A percentile compares a stretch with the other conserved stretches of the same genome.
These are phyloP conservation scores for Starmerella asiatica DNA, from an alignment of 805 yeast species.

Conservation along the genomic window DNA sequence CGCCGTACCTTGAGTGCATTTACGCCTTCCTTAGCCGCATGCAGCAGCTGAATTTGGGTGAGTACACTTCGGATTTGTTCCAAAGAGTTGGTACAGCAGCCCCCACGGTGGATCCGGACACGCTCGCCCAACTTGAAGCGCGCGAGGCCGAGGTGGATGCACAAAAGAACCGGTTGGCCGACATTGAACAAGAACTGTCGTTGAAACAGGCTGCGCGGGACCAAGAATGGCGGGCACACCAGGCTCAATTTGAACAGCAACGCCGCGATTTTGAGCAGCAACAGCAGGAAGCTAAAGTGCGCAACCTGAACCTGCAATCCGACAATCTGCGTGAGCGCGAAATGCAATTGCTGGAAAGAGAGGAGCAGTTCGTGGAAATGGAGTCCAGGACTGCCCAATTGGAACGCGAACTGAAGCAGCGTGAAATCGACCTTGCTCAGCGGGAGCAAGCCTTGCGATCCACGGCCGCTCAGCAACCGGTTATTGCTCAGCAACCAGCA, in stretches of 20 bases:
- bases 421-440: constrained; percentile 13
- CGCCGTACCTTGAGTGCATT: constrained; percentile 80
- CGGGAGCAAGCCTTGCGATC: constrained; percentile 19
- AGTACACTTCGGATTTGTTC: constrained; percentile 7
- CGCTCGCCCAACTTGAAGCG: constrained; percentile 7
- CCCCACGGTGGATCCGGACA: background rate
- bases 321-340: constrained; percentile 8
- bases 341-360: too few species aligned
- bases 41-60: constrained; percentile 16
- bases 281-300: constrained; percentile 10
- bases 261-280: background rate
- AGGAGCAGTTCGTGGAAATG: constrained; percentile 8
- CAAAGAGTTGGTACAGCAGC: constrained; percentile 5
- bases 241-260: background rate
- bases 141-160: constrained; percentile 7
- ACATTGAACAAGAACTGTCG: constrained; percentile 2
- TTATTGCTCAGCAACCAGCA: too few species aligned
- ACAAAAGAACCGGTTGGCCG: constrained; percentile 5
- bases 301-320: constrained; percentile 6
- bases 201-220: constrained; percentile 2
- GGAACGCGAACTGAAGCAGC: background rate
- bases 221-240: constrained; percentile 7
- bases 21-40: constrained; percentile 42
- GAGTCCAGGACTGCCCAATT: constrained; percentile 8
- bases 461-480: constrained; percentile 16